A percentile compares a stretch with the other conserved stretches of the same genome.
Conservation (phyloP, 306 rosid species). For the Macrotyloma uniflorum region DNA sequence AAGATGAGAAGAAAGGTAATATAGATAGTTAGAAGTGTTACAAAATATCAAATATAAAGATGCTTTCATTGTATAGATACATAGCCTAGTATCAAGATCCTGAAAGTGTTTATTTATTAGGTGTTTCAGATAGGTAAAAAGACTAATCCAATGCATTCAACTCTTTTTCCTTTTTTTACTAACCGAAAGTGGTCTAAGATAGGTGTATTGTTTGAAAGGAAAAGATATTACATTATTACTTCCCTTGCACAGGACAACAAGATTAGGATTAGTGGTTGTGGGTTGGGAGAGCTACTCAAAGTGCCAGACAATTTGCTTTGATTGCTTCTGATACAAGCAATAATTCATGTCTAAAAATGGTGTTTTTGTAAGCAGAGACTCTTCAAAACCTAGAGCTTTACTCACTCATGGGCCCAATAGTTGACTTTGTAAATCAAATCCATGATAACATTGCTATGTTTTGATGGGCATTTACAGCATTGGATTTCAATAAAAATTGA, state of each 20-base stretch:
- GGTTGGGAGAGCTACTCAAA: background rate
- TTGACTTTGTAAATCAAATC: background rate
- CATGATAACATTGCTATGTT: background rate
- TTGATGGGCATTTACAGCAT: background rate
- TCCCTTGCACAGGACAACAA: background rate
- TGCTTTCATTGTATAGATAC: background rate
- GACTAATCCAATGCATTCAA: background rate
- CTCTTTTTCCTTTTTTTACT: background rate
- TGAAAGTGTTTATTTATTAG: background rate
- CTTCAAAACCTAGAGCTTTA: background rate
- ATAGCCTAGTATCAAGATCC: background rate
- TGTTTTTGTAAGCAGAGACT: background rate
- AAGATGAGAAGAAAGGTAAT: too few species aligned
- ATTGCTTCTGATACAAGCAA: background rate
- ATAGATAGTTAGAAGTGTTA: too few species aligned
- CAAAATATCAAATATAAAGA: too few species aligned
- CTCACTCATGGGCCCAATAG: background rate
- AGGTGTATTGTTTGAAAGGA: slow-evolving; percentile 12
- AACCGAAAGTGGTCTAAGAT: slow-evolving; percentile 6
- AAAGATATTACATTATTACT: background rate
- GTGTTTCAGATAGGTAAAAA: background rate
- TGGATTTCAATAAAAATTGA: background rate
- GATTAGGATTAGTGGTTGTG: background rate
- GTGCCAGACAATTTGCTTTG: background rate
- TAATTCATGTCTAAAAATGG: background rate